phyloP scores from a whole-genome alignment of 139 green algal genomes.

The Yamagishiella unicocca region DNA sequence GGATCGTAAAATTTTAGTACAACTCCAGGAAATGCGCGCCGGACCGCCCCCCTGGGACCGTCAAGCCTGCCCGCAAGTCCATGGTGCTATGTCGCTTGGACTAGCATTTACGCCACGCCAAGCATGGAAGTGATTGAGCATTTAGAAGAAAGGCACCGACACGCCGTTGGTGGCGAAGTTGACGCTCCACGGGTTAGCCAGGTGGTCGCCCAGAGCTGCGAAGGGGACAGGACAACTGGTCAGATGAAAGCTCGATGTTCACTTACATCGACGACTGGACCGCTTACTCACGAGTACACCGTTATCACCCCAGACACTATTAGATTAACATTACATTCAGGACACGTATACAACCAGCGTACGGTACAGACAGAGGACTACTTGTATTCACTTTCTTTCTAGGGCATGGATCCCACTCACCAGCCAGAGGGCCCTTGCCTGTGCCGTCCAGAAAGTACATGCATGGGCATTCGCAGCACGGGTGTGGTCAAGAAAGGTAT shows the following conservation, averaged over 20 bases:
- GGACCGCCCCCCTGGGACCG: background rate
- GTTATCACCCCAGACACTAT: no score
- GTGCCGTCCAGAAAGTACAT: slow-evolving; percentile 2
- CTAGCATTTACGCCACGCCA: slow-evolving; percentile 10
- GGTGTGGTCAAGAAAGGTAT: no score
- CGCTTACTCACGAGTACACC: no score
- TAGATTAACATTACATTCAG: no score
- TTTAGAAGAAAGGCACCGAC: slow-evolving; percentile 75
- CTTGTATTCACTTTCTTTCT: no score
- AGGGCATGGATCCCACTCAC: slow-evolving; percentile 29
- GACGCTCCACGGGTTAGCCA: slow-evolving; percentile 71
- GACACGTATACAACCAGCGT: no score
- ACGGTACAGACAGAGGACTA: no score
- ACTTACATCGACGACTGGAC: no score
- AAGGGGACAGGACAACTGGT: no score
- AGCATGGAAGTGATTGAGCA: background rate
- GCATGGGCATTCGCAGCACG: no score
- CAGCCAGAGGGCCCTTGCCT: slow-evolving; percentile 73
- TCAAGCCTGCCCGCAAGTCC: slow-evolving; percentile 10
- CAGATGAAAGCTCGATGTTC: no score
- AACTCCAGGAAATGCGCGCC: background rate
- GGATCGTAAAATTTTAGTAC: slow-evolving; percentile 3
- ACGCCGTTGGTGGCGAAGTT: slow-evolving; percentile 91
- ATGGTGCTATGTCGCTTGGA: background rate
- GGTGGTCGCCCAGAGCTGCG: slow-evolving; percentile 72